Percentiles rank a stretch among this genome's conserved stretches.
These are phyloP conservation scores for Oropetium thomaeum DNA, from an alignment of 176 grass and related monocot genomes.

Conservation along the genomic window DNA sequence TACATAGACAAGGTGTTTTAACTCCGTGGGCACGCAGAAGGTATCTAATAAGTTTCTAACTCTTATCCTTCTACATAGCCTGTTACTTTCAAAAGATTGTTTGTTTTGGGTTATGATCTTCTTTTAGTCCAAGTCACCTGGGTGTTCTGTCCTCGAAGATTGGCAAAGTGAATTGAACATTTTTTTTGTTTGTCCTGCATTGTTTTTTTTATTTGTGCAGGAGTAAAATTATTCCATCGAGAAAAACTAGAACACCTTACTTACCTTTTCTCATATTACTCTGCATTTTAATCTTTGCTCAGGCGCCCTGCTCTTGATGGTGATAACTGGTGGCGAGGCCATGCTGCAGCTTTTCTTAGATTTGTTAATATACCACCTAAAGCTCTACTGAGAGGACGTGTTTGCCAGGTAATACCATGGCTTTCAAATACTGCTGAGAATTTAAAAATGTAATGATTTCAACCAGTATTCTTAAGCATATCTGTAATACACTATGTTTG, in stretches of 20 bases:
- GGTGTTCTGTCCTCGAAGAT: constrained; percentile 2
- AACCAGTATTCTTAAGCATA: background rate
- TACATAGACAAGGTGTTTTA: constrained; percentile 93
- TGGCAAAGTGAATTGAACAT: constrained; percentile 18
- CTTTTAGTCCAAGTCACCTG: constrained; percentile 12
- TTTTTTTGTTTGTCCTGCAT: background rate
- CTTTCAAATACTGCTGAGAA: background rate
- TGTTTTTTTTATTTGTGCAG: background rate
- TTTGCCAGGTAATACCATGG: constrained; percentile 65
- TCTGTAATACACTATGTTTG: constrained; percentile 12
- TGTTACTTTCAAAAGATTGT: background rate
- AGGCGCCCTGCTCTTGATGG: constrained; percentile 94
- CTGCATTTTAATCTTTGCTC: constrained; percentile 22
- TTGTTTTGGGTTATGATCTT: background rate
- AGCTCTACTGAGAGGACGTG: constrained; percentile 68
- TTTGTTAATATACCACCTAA: constrained; percentile 79
- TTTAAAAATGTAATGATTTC: constrained; percentile 5
- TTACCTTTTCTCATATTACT: constrained; percentile 17
- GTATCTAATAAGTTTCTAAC: constrained; percentile 28
- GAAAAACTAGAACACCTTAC: constrained; percentile 16
- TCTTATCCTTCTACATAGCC: constrained; percentile 6
- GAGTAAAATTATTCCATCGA: background rate
- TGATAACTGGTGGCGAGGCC: constrained; percentile 98
- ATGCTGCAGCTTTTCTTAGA: constrained; percentile 89
- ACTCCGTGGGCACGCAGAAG: constrained; percentile 83